Evolutionary conservation across 306 rosid genomes (phyloP).

Genomic region (Nissolia schottii): DNA sequence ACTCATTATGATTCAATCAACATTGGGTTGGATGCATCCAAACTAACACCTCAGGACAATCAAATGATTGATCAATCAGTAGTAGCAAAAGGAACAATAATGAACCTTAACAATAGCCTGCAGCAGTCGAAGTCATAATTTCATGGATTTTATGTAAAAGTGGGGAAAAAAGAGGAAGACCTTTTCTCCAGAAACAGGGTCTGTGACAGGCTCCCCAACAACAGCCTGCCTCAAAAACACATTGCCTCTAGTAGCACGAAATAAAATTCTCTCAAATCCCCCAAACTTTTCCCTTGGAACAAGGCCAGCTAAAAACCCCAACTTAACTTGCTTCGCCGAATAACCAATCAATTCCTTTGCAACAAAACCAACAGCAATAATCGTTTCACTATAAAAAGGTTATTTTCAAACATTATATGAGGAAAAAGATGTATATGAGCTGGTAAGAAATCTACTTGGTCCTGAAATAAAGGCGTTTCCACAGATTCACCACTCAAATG

Average conservation of each 20-base stretch:
- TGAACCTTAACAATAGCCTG: neutral
- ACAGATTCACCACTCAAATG: conserved; percentile 49
- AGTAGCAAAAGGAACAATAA: neutral
- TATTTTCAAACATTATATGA: conserved; percentile 1
- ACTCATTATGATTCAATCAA: no score
- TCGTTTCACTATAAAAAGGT: conserved; percentile 4
- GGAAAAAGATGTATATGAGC: conserved; percentile 7
- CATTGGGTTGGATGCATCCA: conserved; percentile 3
- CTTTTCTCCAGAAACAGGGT: conserved; percentile 88
- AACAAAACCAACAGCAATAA: conserved; percentile 28
- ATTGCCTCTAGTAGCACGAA: conserved; percentile 93
- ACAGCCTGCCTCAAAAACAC: conserved; percentile 70
- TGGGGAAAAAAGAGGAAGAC: no score
- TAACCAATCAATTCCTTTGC: conserved; percentile 63
- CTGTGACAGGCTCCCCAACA: conserved; percentile 61
- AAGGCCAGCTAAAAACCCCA: conserved; percentile 82
- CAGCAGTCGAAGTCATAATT: neutral
- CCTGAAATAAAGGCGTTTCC: conserved; percentile 60
- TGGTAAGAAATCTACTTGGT: conserved; percentile 51
- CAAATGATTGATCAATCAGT: neutral
- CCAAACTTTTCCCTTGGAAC: conserved; percentile 74
- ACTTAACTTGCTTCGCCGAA: conserved; percentile 66
- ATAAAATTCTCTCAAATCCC: conserved; percentile 82
- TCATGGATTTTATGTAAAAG: conserved; percentile 11
- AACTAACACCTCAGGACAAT: conserved; percentile 11